These are phyloP conservation scores for Citrullus amarus DNA, from an alignment of 306 rosid genomes.

Conservation along the genomic window DNA sequence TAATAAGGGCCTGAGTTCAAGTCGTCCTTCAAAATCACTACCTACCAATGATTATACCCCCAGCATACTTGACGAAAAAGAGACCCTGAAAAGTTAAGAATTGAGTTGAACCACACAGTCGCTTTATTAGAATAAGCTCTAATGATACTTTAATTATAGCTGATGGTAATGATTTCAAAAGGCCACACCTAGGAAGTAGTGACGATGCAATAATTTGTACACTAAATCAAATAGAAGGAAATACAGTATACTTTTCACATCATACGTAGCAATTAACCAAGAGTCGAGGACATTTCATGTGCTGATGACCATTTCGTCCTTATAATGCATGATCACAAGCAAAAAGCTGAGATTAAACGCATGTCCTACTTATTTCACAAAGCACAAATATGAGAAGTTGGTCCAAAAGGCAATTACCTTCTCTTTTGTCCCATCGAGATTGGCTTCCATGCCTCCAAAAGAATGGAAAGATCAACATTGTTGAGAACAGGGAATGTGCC, in stretches of 20 bases:
- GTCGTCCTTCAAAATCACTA: neutral
- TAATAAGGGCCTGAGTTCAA: neutral
- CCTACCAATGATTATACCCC: neutral
- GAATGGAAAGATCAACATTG: slow-evolving; percentile 28
- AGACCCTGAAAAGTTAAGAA: neutral
- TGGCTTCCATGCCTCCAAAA: slow-evolving; percentile 88
- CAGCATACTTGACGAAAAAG: neutral
- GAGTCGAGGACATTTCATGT: neutral
- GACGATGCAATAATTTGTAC: neutral
- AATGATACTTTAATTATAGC: neutral
- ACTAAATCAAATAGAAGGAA: neutral
- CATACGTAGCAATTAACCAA: neutral
- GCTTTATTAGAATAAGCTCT: neutral
- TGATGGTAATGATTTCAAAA: neutral
- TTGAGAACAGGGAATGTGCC: slow-evolving; percentile 25
- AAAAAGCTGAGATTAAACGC: neutral
- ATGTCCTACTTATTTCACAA: neutral
- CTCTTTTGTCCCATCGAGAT: slow-evolving; percentile 81
- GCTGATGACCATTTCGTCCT: neutral
- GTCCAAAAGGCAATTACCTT: slow-evolving; percentile 34
- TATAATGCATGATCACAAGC: neutral
- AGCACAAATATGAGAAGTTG: neutral
- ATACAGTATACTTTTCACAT: neutral
- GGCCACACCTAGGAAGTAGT: neutral
- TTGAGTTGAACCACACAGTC: neutral